Base-by-base conservation (phyloP, 805 yeast species). In the Cyberlindnera maritima region DNA sequence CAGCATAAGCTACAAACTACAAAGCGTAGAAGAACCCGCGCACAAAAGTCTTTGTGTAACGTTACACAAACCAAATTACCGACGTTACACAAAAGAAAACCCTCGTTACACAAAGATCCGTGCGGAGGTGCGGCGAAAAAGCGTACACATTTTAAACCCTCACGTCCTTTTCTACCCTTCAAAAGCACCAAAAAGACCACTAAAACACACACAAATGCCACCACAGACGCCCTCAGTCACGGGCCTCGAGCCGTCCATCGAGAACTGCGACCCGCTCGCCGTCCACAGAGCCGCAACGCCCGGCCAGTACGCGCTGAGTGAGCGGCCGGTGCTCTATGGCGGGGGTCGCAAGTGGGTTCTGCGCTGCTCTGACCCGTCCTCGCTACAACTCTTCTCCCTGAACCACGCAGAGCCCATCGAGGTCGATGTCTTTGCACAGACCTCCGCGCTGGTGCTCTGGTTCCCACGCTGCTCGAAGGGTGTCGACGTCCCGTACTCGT, bases 321-420 rank as follows among this genome's bases (percentile, higher is more conserved):
- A 64, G 20, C 46, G 53, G n/a, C 66, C 69, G 1, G 52, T 71
- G 1, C 52, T 71, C 17, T 65, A 63, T 40, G 76, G 73, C 4
- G 76, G 76, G 3, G 75, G 76, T 1, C 60, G 75, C 26, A 64
- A 69, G 21, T 58, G 71, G 53, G 40, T 56, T 1, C 46, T 60
- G 4, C 33, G 35, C 12, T 39, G 55, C 12, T 47, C 56, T 5
- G 52, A 50, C 29, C 28, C 46, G 3, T 40, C 51, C 3, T 43
- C 50, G 3, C 26, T 56, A 18, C 43, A 39, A 13, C 48, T 39
- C 32, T 44, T 55, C 14, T 52, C 52, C 0, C 39, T 52, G 9
- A 43, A 51, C 18, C 52, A 53, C 10, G 48, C 49, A n/a, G 28
- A 39, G 9, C 47, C 43, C 4, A 36, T 50, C 10, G 51, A 51